Conservation (phyloP, 2,329 filamentous ascomycete genomes). For the Neonectria neomacrospora region DNA sequence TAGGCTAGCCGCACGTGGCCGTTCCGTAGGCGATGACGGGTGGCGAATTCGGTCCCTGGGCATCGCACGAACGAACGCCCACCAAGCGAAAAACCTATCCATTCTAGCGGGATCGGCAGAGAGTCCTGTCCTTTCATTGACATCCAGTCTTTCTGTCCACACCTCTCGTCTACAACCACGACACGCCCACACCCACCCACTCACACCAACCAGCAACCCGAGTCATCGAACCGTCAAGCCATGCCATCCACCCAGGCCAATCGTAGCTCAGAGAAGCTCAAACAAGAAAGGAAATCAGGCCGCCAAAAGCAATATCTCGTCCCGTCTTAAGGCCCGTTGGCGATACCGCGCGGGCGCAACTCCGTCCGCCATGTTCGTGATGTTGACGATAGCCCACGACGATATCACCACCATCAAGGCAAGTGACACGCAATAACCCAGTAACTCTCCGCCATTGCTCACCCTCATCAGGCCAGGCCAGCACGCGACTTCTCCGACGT, state of each 20-base stretch:
- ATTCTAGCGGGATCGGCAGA: slow-evolving; percentile 22
- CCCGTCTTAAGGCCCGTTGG: not conserved
- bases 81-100: slow-evolving; percentile 22
- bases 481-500: not conserved
- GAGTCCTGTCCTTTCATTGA: slow-evolving; percentile 1
- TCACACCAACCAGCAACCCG: slow-evolving; percentile 14
- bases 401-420: slow-evolving; percentile 15
- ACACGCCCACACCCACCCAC: slow-evolving; percentile 21
- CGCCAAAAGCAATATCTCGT: slow-evolving; percentile 13
- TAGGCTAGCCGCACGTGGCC: slow-evolving; percentile 38
- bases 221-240: slow-evolving; percentile 22
- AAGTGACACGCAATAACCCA: slow-evolving; percentile 7
- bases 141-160: slow-evolving; percentile 12
- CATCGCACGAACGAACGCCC: slow-evolving; percentile 14
- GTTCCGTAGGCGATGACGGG: slow-evolving; percentile 20
- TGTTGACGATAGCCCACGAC: slow-evolving; percentile 10
- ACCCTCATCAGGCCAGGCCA: not conserved
- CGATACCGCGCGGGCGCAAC: slow-evolving; percentile 21
- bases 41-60: slow-evolving; percentile 25
- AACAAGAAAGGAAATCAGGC: slow-evolving; percentile 8
- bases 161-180: slow-evolving; percentile 8
- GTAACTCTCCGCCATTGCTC: slow-evolving; percentile 4
- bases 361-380: slow-evolving; percentile 9
- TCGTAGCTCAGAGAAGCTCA: slow-evolving; percentile 23
- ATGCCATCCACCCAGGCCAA: slow-evolving; percentile 36